Base-by-base conservation (phyloP, 2,329 filamentous ascomycete species). In the Bipolaris bicolor region DNA sequence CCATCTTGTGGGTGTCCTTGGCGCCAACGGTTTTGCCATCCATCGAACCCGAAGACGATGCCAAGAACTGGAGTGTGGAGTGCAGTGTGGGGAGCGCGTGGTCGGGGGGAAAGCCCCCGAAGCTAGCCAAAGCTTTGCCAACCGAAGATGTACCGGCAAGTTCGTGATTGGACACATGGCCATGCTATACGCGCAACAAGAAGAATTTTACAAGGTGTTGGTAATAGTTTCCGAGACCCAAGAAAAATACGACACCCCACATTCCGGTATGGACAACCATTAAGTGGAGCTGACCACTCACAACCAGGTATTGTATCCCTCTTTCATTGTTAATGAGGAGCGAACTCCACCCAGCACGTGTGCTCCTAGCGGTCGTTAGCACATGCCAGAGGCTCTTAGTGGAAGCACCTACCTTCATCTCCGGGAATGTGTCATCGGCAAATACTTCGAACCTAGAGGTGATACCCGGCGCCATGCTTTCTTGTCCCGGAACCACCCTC, bases 381-480 rank as follows among this genome's bases (percentile, higher is more conserved):
- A 16, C 7, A 11, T 18, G 5, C 31, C 16, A 26, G 24, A 20
- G 40, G 10, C 41, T 26, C 26, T 1, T 15, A n/a, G n/a, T 22
- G 1, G 10, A 34, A 37, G 18, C 15, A 34, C 49, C 15, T 33
- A 49, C 55, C 58, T 64, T 58, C 40, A 67, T 67, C 31, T 64
- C 49, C 47, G 55, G 43, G 36, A 66, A 60, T 6, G 44, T 66
- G 7, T 76, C 75, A 57, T 80, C 77, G 34, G 68, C 70, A 49
- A 80, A 78, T 0, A 80, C 64, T 51, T 80, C 78, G 52, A 79
- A 79, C 11, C 77, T 72, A 54, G 73, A 78, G 0, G 76, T 80
- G 31, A 80, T 76, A 1, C 74, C 76, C 0, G 79, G 79, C 5
- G 73, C 74, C 0, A 68, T 62, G 18, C 66, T 60, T 20, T 76